Evolutionary conservation across 2,329 filamentous ascomycete genomes (phyloP), one percentile per base, ranked within the genome.

Genomic region (Rhynchosporium secalis): DNA sequence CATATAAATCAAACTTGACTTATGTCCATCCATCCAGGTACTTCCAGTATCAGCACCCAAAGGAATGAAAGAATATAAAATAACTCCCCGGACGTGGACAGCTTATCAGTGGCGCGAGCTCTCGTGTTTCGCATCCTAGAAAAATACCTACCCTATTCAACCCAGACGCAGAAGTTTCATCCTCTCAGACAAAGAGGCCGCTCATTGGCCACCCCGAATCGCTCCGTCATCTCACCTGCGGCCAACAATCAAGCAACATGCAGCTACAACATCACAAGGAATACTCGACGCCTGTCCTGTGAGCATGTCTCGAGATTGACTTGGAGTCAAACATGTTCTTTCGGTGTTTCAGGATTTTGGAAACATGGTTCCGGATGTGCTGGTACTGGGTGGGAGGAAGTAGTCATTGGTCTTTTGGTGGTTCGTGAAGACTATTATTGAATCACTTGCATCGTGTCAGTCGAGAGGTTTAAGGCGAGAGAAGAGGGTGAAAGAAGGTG

Each of bases 251-350:
- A 56, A 45, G 20, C 28, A 48, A 29, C 4, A 26, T 45, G 52
- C 40, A 56, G 41, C 54, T 28, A 36, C 33, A 36, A 6, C 33
- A 10, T 56, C 40, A 29, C 54, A 20, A 20, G 20, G 13, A 56
- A 33, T 31, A 36, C 29, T 45, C 40, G 43, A 52, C 52, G 38
- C 38, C 41, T 58, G 10, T 45, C 55, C 56, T 62, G 48, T 36
- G 33, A 36, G 33, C 33, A 5, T 36, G 33, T 36, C 33, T 36
- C 9, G 33, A 36, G 5, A 5, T 36, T 36, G 33, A 36, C 5
- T 6, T 10, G 33, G 9, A 10, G 9, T 36, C 9, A 10, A 10
- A 20, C 49, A 55, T 41, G 4, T 28, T 56, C 40, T 29, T 15
- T 9, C 13, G 15, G 38, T n/a, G 58, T 60, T 54, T 60, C 58